Evolutionary conservation across 2,329 filamentous ascomycete genomes (phyloP).

Genomic region (Exophiala viscosa): DNA sequence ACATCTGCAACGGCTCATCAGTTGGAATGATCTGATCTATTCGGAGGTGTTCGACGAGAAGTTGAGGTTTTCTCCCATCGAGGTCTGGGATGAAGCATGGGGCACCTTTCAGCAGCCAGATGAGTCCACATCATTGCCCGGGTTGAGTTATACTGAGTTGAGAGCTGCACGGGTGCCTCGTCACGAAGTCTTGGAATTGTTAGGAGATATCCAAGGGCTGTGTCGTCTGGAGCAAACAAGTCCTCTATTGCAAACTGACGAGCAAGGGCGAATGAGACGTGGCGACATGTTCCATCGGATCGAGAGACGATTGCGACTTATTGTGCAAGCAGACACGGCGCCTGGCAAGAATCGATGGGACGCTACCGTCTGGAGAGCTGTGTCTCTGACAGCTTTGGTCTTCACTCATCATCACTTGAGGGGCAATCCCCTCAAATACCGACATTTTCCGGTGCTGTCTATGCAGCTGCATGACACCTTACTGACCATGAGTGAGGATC

Average conservation of each 20-base stretch:
- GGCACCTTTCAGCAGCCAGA: slow-evolving; percentile 1
- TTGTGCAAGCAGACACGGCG: background rate
- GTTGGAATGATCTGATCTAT: slow-evolving; percentile 18
- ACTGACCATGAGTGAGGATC: slow-evolving; percentile 12
- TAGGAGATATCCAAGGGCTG: slow-evolving; percentile 10
- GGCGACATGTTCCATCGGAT: slow-evolving; percentile 14
- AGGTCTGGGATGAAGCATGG: slow-evolving; percentile 18
- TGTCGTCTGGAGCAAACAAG: slow-evolving; percentile 10
- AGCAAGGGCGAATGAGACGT: slow-evolving; percentile 11
- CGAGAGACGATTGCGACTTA: slow-evolving; percentile 11
- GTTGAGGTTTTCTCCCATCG: slow-evolving; percentile 10
- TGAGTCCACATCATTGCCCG: slow-evolving; percentile 1
- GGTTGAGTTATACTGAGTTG: slow-evolving; percentile 8
- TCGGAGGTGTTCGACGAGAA: slow-evolving; percentile 17
- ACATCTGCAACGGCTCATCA: slow-evolving; percentile 17
- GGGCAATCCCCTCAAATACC: slow-evolving; percentile 17
- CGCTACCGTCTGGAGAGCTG: slow-evolving; percentile 10
- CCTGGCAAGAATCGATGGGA: slow-evolving; percentile 1
- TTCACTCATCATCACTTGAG: slow-evolving; percentile 15
- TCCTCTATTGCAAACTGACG: slow-evolving; percentile 3
- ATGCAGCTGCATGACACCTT: slow-evolving; percentile 12
- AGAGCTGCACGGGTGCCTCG: slow-evolving; percentile 1
- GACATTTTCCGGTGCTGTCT: slow-evolving; percentile 15
- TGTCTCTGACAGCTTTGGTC: slow-evolving; percentile 10
- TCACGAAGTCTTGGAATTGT: slow-evolving; percentile 8